A percentile compares a stretch with the other conserved stretches of the same genome.
Evolutionary conservation across 2,329 filamentous ascomycete genomes (phyloP).

Genomic region (Zymoseptoria pseudotritici): DNA sequence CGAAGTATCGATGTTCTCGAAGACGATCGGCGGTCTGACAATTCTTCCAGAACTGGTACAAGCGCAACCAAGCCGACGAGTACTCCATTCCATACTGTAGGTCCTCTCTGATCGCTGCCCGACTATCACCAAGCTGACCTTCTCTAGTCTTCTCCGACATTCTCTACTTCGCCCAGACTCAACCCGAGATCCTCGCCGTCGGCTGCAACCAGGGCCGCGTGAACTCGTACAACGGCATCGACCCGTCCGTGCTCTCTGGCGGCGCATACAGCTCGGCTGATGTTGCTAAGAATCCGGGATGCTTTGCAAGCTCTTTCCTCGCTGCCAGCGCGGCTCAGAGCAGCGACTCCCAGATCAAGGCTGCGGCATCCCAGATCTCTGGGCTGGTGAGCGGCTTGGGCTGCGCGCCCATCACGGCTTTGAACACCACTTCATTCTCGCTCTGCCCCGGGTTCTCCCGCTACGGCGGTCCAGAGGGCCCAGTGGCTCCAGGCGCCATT

Average conservation of each 20-base stretch:
- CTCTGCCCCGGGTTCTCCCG: conserved; percentile 23
- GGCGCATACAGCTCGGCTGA: conserved; percentile 36
- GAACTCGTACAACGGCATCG: conserved; percentile 29
- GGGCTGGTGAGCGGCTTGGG: conserved; percentile 10
- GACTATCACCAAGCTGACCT: background rate
- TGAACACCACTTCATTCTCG: conserved; percentile 21
- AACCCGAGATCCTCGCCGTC: conserved; percentile 24
- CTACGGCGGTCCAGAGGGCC: conserved; percentile 24
- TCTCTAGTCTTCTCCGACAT: conserved; percentile 23
- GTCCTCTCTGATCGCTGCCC: background rate
- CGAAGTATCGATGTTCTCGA: too few relatives aligned
- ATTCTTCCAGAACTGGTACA: conserved; percentile 35
- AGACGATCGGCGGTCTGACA: background rate
- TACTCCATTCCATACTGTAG: conserved; percentile 29
- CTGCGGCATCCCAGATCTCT: conserved; percentile 11
- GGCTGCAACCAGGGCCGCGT: conserved; percentile 32
- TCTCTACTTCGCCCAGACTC: conserved; percentile 21
- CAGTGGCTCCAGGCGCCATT: conserved; percentile 23
- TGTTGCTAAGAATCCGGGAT: conserved; percentile 20
- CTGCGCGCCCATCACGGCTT: conserved; percentile 18
- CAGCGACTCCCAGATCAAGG: conserved; percentile 15
- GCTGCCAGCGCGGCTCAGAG: conserved; percentile 12
- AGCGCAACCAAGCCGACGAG: conserved; percentile 22
- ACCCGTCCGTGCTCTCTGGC: conserved; percentile 30
- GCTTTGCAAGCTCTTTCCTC: conserved; percentile 21